phyloP scores from a whole-genome alignment of 108 stramenopile species.

The Fistulifera pelliculosa region DNA sequence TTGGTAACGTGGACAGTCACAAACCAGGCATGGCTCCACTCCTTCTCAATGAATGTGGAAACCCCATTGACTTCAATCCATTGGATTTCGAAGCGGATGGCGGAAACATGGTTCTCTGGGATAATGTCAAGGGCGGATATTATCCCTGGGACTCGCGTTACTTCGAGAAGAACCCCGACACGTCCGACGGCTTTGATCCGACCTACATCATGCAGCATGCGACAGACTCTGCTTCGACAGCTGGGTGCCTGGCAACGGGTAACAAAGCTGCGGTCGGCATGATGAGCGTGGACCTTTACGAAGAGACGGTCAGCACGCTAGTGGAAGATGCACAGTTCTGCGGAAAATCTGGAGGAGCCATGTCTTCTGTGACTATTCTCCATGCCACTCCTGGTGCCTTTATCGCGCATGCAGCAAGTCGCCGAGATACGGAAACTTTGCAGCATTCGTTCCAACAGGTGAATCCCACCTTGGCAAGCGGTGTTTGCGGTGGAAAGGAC shows the following conservation, averaged over 20 bases:
- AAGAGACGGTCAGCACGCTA: slow-evolving; percentile 34
- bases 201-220: slow-evolving; percentile 52
- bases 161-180: slow-evolving; percentile 14
- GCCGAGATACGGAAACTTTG: slow-evolving; percentile 21
- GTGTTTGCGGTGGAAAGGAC: slow-evolving; percentile 25
- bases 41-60: slow-evolving; percentile 31
- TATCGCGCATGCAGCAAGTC: slow-evolving; percentile 34
- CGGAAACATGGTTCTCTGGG: slow-evolving; percentile 54
- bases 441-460: slow-evolving; percentile 19
- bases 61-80: slow-evolving; percentile 38
- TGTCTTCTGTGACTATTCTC: slow-evolving; percentile 44
- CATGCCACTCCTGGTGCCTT: slow-evolving; percentile 57
- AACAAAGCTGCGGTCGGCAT: slow-evolving; percentile 35
- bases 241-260: slow-evolving; percentile 36
- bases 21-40: slow-evolving; percentile 33
- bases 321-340: slow-evolving; percentile 45
- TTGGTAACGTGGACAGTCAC: slow-evolving; percentile 27
- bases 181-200: slow-evolving; percentile 24
- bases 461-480: slow-evolving; percentile 32
- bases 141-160: slow-evolving; percentile 48
- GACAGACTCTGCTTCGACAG: slow-evolving; percentile 44
- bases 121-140: slow-evolving; percentile 34
- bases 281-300: slow-evolving; percentile 35
- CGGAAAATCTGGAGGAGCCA: slow-evolving; percentile 44
- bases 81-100: slow-evolving; percentile 26